These are phyloP conservation scores for Coniochaeta sp. DNA, from an alignment of 2,329 filamentous ascomycete genomes.

Conservation along the genomic window DNA sequence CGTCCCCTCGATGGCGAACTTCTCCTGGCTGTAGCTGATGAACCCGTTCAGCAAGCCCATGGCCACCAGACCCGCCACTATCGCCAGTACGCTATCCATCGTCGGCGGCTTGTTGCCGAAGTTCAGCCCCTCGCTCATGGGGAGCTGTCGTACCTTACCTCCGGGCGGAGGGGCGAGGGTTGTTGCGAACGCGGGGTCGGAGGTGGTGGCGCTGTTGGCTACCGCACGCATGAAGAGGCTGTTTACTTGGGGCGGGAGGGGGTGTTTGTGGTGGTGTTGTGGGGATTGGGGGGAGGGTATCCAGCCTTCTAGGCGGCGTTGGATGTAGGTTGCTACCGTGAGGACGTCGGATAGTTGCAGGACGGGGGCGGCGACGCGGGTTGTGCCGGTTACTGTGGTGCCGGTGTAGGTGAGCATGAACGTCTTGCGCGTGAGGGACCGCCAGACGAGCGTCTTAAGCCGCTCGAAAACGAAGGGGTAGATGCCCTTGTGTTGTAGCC, in stretches of 20 bases:
- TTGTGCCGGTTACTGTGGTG: slow-evolving; percentile 27
- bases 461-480: slow-evolving; percentile 70
- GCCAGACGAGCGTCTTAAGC: slow-evolving; percentile 77
- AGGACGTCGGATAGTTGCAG: slow-evolving; percentile 62
- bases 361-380: slow-evolving; percentile 61
- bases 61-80: slow-evolving; percentile 68
- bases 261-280: slow-evolving; percentile 22
- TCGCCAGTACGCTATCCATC: slow-evolving; percentile 65
- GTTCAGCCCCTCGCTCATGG: slow-evolving; percentile 53
- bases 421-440: slow-evolving; percentile 68
- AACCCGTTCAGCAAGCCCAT: slow-evolving; percentile 81
- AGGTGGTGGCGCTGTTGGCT: slow-evolving; percentile 34
- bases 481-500: slow-evolving; percentile 70
- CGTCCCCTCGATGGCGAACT: slow-evolving; percentile 77
- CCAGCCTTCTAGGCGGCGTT: slow-evolving; percentile 54
- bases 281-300: slow-evolving; percentile 11
- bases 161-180: slow-evolving; percentile 40
- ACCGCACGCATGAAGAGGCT: slow-evolving; percentile 45
- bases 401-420: slow-evolving; percentile 71
- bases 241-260: slow-evolving; percentile 37
- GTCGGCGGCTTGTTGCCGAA: slow-evolving; percentile 56
- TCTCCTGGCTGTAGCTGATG: slow-evolving; percentile 66
- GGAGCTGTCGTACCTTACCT: slow-evolving; percentile 35
- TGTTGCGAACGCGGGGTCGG: slow-evolving; percentile 15
- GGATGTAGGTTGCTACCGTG: slow-evolving; percentile 55